These are phyloP conservation scores for Elsinoe perseae DNA, from an alignment of 2,329 filamentous ascomycete genomes.

Conservation along the genomic window DNA sequence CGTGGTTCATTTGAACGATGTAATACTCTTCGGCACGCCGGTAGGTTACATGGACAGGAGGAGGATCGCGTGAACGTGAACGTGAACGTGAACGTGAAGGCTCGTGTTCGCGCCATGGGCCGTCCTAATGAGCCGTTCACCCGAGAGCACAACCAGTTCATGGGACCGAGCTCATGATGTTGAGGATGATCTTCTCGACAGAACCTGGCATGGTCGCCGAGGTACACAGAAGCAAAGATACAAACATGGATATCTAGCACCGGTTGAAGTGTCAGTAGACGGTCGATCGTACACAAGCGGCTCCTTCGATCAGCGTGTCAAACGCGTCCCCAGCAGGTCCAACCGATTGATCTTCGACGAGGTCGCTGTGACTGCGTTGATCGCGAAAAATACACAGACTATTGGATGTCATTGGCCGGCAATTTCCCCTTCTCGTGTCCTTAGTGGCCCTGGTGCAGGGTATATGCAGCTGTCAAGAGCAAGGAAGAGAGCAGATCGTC, in stretches of 20 bases:
- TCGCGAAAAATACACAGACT: neutral
- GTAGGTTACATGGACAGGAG: no score
- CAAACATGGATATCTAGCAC: neutral
- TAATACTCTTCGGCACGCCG: no score
- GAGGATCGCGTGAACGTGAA: neutral
- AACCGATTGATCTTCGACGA: neutral
- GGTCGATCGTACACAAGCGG: slow-evolving; percentile 6
- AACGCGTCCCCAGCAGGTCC: neutral
- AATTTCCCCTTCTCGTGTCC: neutral
- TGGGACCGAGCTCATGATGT: neutral
- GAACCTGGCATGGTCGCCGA: neutral
- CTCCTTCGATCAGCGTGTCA: slow-evolving; percentile 5
- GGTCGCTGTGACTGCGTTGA: neutral
- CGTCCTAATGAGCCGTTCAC: neutral
- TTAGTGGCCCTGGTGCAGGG: slow-evolving; percentile 7
- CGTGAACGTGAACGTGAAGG: no score
- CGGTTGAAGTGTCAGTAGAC: neutral
- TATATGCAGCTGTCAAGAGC: slow-evolving; percentile 7
- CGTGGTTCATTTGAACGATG: no score
- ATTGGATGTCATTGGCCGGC: neutral
- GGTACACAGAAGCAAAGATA: neutral
- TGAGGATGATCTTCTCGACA: neutral
- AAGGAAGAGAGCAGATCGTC: neutral
- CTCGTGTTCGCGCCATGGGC: neutral
- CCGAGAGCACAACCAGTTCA: neutral